Base-by-base conservation (phyloP, 768 basidiomycete genomes). In the Suillus spraguei region DNA sequence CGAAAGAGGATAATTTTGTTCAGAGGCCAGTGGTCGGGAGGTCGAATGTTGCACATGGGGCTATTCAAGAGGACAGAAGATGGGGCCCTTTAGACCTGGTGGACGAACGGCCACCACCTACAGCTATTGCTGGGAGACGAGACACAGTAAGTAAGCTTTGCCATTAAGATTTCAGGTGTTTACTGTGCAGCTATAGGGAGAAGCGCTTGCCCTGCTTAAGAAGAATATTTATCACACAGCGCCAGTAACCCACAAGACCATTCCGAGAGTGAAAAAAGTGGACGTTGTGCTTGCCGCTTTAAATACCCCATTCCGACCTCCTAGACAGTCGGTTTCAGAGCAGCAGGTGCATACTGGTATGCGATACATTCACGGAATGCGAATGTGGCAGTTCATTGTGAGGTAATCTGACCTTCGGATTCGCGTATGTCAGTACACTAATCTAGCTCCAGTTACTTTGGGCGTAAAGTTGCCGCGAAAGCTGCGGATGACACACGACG, bases 41-140 rank as follows among this genome's bases (percentile, higher is more conserved):
- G 39, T n/a, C 32, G 16, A 56, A 13, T 63, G 33, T n/a, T 11
- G 16, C 14, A 13, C 17, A 41, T 28, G 77, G 77, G 1, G 63
- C 68, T 14, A 81, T 81, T 41, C 79, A 82, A 65, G 63, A 66
- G 20, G 79, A 81, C 39, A 72, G 81, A 38, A 72, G 83, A 33
- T 82, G 80, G 83, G 85, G 85, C 0, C 86, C 85, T 2, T 70
- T 87, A 36, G 86, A 87, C 69, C 71, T 92, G 33, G 83, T 82
- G 16, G 84, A 83, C 6, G 92, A 95, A 76, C 76, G 72, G 4
- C 91, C 91, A 0, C 90, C 92, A 10, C 83, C 89, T 3, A 86
- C 82, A 42, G 88, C 89, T 3, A 90, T 94, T 61, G 90, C 87
- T 9, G 86, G 82, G 13, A 78, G 91, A 47, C 77, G 84, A 50